These are phyloP conservation scores for Talaromyces islandicus DNA, from an alignment of 2,329 filamentous ascomycete species.

Conservation along the genomic window DNA sequence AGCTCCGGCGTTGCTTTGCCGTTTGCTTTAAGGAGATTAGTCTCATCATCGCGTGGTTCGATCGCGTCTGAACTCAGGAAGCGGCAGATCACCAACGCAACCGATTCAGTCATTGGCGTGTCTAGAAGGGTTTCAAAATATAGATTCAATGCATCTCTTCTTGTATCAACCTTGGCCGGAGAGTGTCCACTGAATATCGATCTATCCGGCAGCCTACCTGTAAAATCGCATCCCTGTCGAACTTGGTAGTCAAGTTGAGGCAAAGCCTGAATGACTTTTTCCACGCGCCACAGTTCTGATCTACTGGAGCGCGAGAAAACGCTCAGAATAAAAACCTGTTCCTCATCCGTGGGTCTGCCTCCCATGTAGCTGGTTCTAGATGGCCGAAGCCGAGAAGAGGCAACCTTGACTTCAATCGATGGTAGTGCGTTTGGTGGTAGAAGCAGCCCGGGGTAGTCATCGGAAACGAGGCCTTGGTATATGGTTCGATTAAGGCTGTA, in stretches of 20 bases:
- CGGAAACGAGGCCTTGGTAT: conserved; percentile 71
- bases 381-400: conserved; percentile 90
- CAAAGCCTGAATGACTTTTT: conserved; percentile 81
- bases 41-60: conserved; percentile 48
- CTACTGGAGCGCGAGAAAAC: conserved; percentile 64
- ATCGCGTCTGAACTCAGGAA: conserved; percentile 70
- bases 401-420: conserved; percentile 77
- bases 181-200: conserved; percentile 87
- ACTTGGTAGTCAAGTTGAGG: conserved; percentile 76
- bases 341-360: conserved; percentile 75
- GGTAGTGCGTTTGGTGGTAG: conserved; percentile 83
- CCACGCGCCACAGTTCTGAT: conserved; percentile 80
- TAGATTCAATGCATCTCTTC: conserved; percentile 69
- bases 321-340: conserved; percentile 88
- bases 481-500: conserved; percentile 44
- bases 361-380: conserved; percentile 80
- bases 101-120: conserved; percentile 68
- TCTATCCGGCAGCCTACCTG: conserved; percentile 73
- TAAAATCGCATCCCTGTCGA: conserved; percentile 66
- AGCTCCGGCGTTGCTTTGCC: conserved; percentile 25
- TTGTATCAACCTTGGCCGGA: conserved; percentile 85
- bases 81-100: conserved; percentile 75
- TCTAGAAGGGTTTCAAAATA: conserved; percentile 85
- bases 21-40: conserved; percentile 40
- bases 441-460: conserved; percentile 80